Percentiles rank a stretch among this genome's conserved stretches.
Evolutionary conservation across 1,284 basidiomycete species (phyloP).

Genomic region (Sporisorium graminicola): DNA sequence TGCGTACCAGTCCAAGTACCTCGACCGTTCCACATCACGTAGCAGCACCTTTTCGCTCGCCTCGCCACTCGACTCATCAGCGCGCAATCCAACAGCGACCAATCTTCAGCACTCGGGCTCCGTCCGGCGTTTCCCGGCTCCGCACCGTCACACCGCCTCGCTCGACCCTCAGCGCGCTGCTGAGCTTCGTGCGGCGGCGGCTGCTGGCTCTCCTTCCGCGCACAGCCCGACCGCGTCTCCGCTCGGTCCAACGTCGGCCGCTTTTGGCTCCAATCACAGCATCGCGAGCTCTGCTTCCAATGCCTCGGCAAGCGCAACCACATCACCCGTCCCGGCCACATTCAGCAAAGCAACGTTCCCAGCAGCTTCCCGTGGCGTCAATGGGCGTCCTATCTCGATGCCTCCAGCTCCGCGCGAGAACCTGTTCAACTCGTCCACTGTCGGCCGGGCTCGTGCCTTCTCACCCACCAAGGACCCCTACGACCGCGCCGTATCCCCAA

Average conservation of each 20-base stretch:
- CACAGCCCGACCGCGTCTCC: conserved; percentile 31
- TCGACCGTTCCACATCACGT: conserved; percentile 61
- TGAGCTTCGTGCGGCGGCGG: conserved; percentile 40
- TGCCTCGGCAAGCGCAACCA: conserved; percentile 27
- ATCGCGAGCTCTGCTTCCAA: conserved; percentile 36
- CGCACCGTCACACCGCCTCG: conserved; percentile 60
- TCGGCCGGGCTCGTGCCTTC: conserved; percentile 36
- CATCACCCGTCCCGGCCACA: conserved; percentile 28
- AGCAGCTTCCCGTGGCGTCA: conserved; percentile 29
- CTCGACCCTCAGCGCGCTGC: conserved; percentile 53
- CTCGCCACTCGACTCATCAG: conserved; percentile 18
- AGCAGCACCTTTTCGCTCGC: conserved; percentile 60
- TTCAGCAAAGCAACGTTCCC: conserved; percentile 48
- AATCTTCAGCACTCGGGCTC: conserved; percentile 52
- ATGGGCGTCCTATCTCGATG: conserved; percentile 58
- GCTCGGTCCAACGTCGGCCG: conserved; percentile 1
- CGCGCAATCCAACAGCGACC: conserved; percentile 16
- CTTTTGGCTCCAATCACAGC: conserved; percentile 46
- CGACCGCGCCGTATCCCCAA: conserved; percentile 40
- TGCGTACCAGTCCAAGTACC: conserved; percentile 63
- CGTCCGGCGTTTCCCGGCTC: conserved; percentile 54
- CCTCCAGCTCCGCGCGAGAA: conserved; percentile 57
- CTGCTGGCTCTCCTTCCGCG: conserved; percentile 14
- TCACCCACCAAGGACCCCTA: conserved; percentile 49
- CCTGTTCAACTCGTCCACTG: conserved; percentile 40